phyloP scores from a whole-genome alignment of 1,284 basidiomycete species.

The Marasmius oreades region DNA sequence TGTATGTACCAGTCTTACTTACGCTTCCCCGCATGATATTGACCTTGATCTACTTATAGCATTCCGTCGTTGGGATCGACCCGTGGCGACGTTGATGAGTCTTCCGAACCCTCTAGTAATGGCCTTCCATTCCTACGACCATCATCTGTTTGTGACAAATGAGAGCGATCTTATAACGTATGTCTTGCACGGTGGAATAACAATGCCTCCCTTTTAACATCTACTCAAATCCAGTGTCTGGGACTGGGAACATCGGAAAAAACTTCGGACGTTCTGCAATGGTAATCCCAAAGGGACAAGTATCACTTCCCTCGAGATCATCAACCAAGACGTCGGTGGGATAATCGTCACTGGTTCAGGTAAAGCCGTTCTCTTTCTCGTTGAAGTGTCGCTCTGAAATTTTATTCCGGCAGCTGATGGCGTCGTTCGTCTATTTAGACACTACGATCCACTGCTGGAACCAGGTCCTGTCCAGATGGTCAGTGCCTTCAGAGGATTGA shows the following conservation, averaged over 20 bases:
- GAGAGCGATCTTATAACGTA: slow-evolving; percentile 86
- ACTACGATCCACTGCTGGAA: slow-evolving; percentile 73
- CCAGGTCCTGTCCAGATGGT: slow-evolving; percentile 80
- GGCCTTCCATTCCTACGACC: slow-evolving; percentile 91
- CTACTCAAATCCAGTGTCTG: slow-evolving; percentile 65
- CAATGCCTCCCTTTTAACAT: not conserved
- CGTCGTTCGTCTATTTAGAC: slow-evolving; percentile 86
- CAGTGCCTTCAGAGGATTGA: slow-evolving; percentile 88
- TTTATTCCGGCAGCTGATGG: slow-evolving; percentile 68
- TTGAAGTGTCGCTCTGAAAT: slow-evolving; percentile 3
- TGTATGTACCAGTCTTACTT: slow-evolving; percentile 42
- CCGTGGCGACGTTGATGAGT: slow-evolving; percentile 73
- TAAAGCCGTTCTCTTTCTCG: slow-evolving; percentile 30
- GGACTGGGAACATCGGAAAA: slow-evolving; percentile 87
- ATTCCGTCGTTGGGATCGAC: slow-evolving; percentile 73
- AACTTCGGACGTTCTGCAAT: slow-evolving; percentile 84
- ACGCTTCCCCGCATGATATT: not conserved
- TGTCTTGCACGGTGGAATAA: slow-evolving; percentile 22
- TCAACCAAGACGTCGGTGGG: slow-evolving; percentile 95
- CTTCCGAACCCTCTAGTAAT: slow-evolving; percentile 73
- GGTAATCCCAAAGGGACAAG: slow-evolving; percentile 81
- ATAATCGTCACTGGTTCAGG: slow-evolving; percentile 88
- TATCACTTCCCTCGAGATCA: slow-evolving; percentile 89
- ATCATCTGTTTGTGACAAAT: slow-evolving; percentile 84
- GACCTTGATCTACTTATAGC: slow-evolving; percentile 27